Conservation (phyloP, 2,329 filamentous ascomycete genomes). For the Ceratocystis variospora region DNA sequence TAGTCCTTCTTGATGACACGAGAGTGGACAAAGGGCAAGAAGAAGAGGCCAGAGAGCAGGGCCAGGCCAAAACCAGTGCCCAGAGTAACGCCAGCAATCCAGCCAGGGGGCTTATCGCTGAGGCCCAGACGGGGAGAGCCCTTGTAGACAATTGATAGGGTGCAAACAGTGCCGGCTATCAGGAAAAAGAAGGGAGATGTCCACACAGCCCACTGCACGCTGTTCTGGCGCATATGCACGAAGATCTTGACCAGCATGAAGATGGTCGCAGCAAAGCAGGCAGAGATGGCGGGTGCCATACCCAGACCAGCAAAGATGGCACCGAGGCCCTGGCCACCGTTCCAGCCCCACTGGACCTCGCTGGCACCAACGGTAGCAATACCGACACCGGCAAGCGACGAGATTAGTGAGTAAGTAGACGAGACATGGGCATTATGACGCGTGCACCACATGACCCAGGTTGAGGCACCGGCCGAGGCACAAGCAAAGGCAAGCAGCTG, state of each 20-base stretch:
- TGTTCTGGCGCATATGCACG: slow-evolving; percentile 60
- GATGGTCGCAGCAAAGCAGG: slow-evolving; percentile 49
- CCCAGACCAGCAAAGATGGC: slow-evolving; percentile 57
- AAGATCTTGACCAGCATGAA: slow-evolving; percentile 58
- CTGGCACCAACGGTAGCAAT: slow-evolving; percentile 50
- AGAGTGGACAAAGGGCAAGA: slow-evolving; percentile 55
- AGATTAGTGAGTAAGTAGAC: slow-evolving; percentile 58
- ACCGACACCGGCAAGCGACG: slow-evolving; percentile 54
- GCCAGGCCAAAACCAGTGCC: slow-evolving; percentile 48
- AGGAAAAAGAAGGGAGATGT: slow-evolving; percentile 66
- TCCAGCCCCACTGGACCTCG: slow-evolving; percentile 57
- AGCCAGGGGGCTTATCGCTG: slow-evolving; percentile 52
- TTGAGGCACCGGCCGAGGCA: slow-evolving; percentile 48
- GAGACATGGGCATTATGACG: slow-evolving; percentile 59
- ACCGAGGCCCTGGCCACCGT: slow-evolving; percentile 51
- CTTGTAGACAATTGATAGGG: slow-evolving; percentile 69
- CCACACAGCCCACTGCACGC: slow-evolving; percentile 58
- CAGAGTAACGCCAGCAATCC: slow-evolving; percentile 51
- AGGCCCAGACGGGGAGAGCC: slow-evolving; percentile 56
- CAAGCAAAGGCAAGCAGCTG: slow-evolving; percentile 56
- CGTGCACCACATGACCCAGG: slow-evolving; percentile 73
- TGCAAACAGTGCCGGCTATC: slow-evolving; percentile 59
- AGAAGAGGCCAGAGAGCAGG: slow-evolving; percentile 51
- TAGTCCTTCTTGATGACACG: slow-evolving; percentile 56
- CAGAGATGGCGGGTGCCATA: slow-evolving; percentile 58